phyloP scores from a whole-genome alignment of 805 yeast species.

The Yarrowia yakushimensis region DNA sequence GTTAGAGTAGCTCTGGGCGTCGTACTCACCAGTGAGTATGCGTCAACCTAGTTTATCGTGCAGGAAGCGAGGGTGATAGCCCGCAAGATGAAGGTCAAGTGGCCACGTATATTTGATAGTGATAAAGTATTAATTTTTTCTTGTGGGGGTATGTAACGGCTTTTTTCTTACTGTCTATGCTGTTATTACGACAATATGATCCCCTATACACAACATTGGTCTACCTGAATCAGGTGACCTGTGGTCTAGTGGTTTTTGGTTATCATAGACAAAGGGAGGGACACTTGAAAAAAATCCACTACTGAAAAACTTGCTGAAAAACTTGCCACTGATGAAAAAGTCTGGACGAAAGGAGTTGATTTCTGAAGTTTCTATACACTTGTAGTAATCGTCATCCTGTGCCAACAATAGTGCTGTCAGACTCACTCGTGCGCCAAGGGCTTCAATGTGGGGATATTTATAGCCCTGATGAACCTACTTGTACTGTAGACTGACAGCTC shows the following conservation, averaged over 20 bases:
- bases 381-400: neutral
- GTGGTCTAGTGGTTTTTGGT: neutral
- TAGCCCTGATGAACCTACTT: neutral
- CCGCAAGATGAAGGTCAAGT: neutral
- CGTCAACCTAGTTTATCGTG: conserved; percentile 22
- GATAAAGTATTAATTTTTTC: neutral
- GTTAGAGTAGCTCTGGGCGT: neutral
- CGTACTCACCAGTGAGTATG: neutral
- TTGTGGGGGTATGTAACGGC: no score
- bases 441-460: neutral
- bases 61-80: conserved; percentile 24
- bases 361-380: no score
- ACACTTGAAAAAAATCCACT: neutral
- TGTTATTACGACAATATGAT: neutral
- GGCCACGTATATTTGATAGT: neutral
- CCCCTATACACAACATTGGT: neutral
- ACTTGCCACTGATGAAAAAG: neutral
- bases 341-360: neutral
- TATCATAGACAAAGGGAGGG: conserved; percentile 1
- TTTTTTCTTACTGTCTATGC: neutral
- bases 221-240: neutral
- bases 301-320: neutral
- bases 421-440: neutral
- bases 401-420: neutral
- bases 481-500: neutral